phyloP scores from a whole-genome alignment of 345 rosid species.

The rapeseed (Brassica napus) region DNA sequence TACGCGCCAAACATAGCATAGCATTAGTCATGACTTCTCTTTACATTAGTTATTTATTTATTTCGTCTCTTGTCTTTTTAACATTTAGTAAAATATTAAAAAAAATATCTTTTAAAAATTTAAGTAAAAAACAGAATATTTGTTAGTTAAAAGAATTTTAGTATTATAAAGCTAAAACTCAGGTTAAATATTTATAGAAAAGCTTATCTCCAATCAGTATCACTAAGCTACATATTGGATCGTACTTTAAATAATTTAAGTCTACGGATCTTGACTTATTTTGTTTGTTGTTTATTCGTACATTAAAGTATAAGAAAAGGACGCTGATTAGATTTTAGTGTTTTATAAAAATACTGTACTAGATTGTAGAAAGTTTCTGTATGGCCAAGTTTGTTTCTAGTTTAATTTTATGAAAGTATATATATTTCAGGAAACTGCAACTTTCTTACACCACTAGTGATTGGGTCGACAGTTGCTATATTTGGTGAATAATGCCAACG shows the following conservation, averaged over 20 bases:
- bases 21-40: slow-evolving; percentile 1
- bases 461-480: background rate
- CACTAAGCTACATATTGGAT: slow-evolving; percentile 5
- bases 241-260: slow-evolving; percentile 26
- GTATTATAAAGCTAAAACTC: background rate
- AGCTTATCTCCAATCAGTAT: background rate
- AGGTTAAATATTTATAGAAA: background rate
- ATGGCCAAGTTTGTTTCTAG: background rate
- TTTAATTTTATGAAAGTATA: background rate
- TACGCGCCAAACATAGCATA: slow-evolving; percentile 62
- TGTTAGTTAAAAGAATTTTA: too few relatives aligned
- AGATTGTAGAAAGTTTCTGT: background rate
- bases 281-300: slow-evolving; percentile 20
- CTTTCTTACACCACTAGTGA: background rate
- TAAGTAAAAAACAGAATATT: too few relatives aligned
- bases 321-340: slow-evolving; percentile 19
- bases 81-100: background rate
- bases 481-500: background rate
- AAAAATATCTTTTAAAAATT: too few relatives aligned
- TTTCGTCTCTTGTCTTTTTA: too few relatives aligned
- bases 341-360: background rate
- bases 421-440: slow-evolving; percentile 1
- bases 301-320: background rate
- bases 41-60: background rate
- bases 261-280: slow-evolving; percentile 24